Conservation (phyloP, 257 asterid species). For the Solanum sejunctum region DNA sequence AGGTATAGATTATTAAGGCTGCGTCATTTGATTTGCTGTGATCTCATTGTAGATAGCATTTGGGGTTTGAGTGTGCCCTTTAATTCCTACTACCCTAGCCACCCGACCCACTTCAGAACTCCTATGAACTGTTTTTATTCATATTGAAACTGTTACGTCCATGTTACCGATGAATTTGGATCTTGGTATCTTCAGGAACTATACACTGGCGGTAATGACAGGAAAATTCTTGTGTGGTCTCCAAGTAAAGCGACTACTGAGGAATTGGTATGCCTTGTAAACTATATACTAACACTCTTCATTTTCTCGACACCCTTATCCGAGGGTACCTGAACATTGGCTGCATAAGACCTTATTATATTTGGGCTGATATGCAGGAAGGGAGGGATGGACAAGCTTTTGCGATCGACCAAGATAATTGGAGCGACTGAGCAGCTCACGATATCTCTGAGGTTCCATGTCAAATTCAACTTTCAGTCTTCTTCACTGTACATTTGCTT, state of each 20-base stretch:
- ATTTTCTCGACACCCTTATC: neutral
- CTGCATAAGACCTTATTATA: neutral
- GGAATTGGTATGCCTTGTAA: constrained; percentile 39
- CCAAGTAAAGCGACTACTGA: constrained; percentile 33
- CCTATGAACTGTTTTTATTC: neutral
- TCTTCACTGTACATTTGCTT: neutral
- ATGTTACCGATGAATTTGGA: neutral
- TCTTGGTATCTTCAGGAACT: constrained; percentile 42
- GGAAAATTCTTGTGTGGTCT: constrained; percentile 92
- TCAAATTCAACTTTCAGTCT: neutral
- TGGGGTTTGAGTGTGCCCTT: neutral
- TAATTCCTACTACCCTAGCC: neutral
- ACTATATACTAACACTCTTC: neutral
- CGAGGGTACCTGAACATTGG: neutral
- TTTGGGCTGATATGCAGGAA: constrained; percentile 31
- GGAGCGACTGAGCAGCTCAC: constrained; percentile 61
- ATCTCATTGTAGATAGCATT: neutral
- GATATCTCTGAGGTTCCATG: neutral
- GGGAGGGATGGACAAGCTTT: constrained; percentile 31
- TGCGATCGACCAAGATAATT: constrained; percentile 55
- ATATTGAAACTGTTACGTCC: neutral
- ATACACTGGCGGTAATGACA: constrained; percentile 68
- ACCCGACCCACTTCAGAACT: neutral
- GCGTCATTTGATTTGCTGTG: neutral
- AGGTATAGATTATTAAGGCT: neutral